phyloP scores from a whole-genome alignment of 2,329 filamentous ascomycete genomes.

The Cladosporium sp. region DNA sequence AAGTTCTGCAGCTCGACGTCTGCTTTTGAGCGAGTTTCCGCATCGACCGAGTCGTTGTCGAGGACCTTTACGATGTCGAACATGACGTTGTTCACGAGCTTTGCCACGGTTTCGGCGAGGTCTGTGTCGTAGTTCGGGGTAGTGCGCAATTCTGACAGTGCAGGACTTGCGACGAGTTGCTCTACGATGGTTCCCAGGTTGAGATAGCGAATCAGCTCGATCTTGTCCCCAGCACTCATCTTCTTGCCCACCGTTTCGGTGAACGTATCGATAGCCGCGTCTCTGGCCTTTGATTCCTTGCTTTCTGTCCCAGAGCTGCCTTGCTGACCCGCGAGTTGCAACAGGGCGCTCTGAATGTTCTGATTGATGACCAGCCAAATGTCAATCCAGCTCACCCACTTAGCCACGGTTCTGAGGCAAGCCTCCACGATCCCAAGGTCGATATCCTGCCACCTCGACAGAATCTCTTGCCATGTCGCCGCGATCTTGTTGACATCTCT shows the following conservation, averaged over 20 bases:
- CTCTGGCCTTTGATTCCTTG: slow-evolving; percentile 68
- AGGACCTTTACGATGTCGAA: slow-evolving; percentile 83
- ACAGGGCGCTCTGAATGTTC: slow-evolving; percentile 76
- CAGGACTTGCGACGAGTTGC: slow-evolving; percentile 79
- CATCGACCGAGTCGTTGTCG: slow-evolving; percentile 62
- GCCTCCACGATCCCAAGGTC: slow-evolving; percentile 75
- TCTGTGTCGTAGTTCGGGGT: slow-evolving; percentile 92
- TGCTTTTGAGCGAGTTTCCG: slow-evolving; percentile 66
- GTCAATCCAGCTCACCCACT: slow-evolving; percentile 99
- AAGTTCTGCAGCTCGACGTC: slow-evolving; percentile 80
- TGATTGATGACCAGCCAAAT: slow-evolving; percentile 91
- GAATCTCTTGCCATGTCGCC: slow-evolving; percentile 84
- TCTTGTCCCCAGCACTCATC: slow-evolving; percentile 92
- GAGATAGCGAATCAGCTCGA: slow-evolving; percentile 87
- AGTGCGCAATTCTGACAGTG: slow-evolving; percentile 71
- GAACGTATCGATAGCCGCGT: slow-evolving; percentile 90
- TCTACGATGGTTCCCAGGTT: slow-evolving; percentile 81
- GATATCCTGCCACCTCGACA: slow-evolving; percentile 67
- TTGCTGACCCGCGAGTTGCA: slow-evolving; percentile 78
- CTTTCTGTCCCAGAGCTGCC: slow-evolving; percentile 56
- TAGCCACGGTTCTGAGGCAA: slow-evolving; percentile 85
- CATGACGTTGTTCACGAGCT: slow-evolving; percentile 87
- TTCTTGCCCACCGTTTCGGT: slow-evolving; percentile 97
- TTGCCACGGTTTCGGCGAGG: slow-evolving; percentile 89
- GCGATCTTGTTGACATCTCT: slow-evolving; percentile 88